Percentiles rank a stretch among this genome's conserved stretches.
Evolutionary conservation across 2,329 filamentous ascomycete species (phyloP).

Genomic region (Trichocomaceae sp.): DNA sequence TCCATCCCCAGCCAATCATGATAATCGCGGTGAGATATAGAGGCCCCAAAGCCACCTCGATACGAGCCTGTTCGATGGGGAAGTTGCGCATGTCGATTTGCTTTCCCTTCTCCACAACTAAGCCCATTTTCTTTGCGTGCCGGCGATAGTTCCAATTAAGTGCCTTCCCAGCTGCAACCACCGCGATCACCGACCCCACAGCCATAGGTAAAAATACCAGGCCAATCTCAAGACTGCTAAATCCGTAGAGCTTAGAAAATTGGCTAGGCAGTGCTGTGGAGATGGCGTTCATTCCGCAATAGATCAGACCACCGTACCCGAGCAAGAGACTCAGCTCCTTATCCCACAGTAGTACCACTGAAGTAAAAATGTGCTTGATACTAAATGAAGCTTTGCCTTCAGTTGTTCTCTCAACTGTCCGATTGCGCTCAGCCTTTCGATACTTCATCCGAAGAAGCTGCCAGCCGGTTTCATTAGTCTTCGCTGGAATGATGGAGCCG

Average conservation of each 20-base stretch:
- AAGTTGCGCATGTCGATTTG: conserved; percentile 13
- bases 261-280: conserved; percentile 32
- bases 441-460: not conserved
- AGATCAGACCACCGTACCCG: too few relatives aligned
- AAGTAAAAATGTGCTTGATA: conserved; percentile 18
- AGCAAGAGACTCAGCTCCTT: conserved; percentile 34
- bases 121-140: not conserved
- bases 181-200: conserved; percentile 1
- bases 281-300: conserved; percentile 30
- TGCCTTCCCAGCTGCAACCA: conserved; percentile 9
- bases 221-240: conserved; percentile 35
- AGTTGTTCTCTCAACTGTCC: too few relatives aligned
- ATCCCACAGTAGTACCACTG: conserved; percentile 28
- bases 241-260: conserved; percentile 31
- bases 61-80: conserved; percentile 16
- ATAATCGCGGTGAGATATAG: not conserved
- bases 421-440: not conserved
- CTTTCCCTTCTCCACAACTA: conserved; percentile 4
- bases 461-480: conserved; percentile 20
- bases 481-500: conserved; percentile 29
- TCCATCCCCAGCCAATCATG: conserved; percentile 7
- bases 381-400: conserved; percentile 11
- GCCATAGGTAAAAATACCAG: conserved; percentile 29
- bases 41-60: conserved; percentile 6
- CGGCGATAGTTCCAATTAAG: conserved; percentile 12